Percentiles rank a stretch among this genome's conserved stretches.
phyloP scores from a whole-genome alignment of 2,329 filamentous ascomycete genomes.

The Zymoseptoria crescenta region DNA sequence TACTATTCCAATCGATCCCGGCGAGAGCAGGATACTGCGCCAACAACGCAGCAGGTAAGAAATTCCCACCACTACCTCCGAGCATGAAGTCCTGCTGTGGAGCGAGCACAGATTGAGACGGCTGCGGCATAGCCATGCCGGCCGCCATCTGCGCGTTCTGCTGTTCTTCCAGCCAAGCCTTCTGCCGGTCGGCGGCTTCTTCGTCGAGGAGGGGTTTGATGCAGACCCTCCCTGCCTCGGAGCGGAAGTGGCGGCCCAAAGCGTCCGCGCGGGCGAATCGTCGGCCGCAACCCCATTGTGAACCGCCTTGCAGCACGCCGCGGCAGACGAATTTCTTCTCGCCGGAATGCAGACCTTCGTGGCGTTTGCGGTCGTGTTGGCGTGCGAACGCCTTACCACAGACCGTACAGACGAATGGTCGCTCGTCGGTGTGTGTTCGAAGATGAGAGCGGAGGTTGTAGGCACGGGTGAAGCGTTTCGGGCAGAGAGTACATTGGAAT shows the following conservation, averaged over 20 bases:
- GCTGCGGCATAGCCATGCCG: slow-evolving; percentile 27
- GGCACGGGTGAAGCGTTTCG: slow-evolving; percentile 90
- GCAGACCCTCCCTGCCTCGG: slow-evolving; percentile 88
- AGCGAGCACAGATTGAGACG: slow-evolving; percentile 29
- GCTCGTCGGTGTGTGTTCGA: slow-evolving; percentile 92
- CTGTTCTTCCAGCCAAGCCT: slow-evolving; percentile 54
- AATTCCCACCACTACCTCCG: slow-evolving; percentile 32
- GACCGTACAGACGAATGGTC: slow-evolving; percentile 93
- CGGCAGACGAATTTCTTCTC: slow-evolving; percentile 99
- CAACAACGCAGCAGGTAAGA: slow-evolving; percentile 77
- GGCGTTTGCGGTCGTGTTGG: slow-evolving; percentile 93
- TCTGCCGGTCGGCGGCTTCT: slow-evolving; percentile 75
- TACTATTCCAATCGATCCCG: slow-evolving; percentile 74
- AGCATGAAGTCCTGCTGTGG: slow-evolving; percentile 40
- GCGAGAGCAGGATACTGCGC: slow-evolving; percentile 92
- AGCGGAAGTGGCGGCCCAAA: slow-evolving; percentile 75
- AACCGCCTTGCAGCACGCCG: slow-evolving; percentile 74
- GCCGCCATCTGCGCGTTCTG: slow-evolving; percentile 47
- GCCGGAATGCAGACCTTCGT: slow-evolving; percentile 90
- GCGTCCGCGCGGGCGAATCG: slow-evolving; percentile 94
- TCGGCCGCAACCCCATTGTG: slow-evolving; percentile 86
- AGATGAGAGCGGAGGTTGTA: slow-evolving; percentile 95
- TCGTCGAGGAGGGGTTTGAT: slow-evolving; percentile 97
- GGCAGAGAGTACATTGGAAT: slow-evolving; percentile 88
- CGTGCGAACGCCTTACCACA: slow-evolving; percentile 96